A percentile compares a stretch with the other conserved stretches of the same genome.
These are phyloP conservation scores for Aspergillus funiculosus DNA, from an alignment of 495 filamentous ascomycete genomes.

Conservation along the genomic window DNA sequence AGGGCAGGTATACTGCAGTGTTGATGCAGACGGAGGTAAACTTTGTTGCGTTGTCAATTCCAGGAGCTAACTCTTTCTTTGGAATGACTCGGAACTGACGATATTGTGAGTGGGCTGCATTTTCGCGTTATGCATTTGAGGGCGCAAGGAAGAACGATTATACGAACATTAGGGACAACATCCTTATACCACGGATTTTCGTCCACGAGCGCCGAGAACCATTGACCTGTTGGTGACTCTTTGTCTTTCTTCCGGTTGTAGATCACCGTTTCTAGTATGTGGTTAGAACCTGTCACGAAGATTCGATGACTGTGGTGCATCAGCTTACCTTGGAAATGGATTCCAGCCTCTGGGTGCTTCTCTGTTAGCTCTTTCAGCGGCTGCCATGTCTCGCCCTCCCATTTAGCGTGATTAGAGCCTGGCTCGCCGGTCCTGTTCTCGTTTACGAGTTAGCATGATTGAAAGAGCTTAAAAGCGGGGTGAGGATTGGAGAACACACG, in stretches of 20 bases:
- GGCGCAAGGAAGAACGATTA: neutral
- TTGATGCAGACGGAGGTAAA: conserved; percentile 92
- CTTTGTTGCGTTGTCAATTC: conserved; percentile 58
- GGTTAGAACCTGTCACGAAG: neutral
- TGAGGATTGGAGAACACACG: conserved; percentile 46
- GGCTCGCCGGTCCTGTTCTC: conserved; percentile 45
- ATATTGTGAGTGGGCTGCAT: neutral
- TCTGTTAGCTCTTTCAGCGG: conserved; percentile 58
- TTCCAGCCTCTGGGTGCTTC: conserved; percentile 77
- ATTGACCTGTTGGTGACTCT: conserved; percentile 40
- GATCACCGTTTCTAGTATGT: conserved; percentile 45
- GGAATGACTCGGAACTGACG: conserved; percentile 52
- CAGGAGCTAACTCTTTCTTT: conserved; percentile 49
- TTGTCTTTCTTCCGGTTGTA: conserved; percentile 61
- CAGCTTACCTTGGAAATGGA: conserved; percentile 72
- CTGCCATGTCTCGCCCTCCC: conserved; percentile 65
- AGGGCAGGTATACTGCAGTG: conserved; percentile 78
- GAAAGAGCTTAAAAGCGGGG: neutral
- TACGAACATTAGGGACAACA: conserved; percentile 62
- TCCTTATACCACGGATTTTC: conserved; percentile 78
- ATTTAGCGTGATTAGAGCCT: conserved; percentile 49
- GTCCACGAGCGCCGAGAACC: conserved; percentile 59
- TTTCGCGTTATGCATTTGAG: neutral
- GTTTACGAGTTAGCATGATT: neutral
- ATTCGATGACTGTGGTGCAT: neutral